Evolutionary conservation across 2,329 filamentous ascomycete species (phyloP).

Genomic region (Phoma sp.): DNA sequence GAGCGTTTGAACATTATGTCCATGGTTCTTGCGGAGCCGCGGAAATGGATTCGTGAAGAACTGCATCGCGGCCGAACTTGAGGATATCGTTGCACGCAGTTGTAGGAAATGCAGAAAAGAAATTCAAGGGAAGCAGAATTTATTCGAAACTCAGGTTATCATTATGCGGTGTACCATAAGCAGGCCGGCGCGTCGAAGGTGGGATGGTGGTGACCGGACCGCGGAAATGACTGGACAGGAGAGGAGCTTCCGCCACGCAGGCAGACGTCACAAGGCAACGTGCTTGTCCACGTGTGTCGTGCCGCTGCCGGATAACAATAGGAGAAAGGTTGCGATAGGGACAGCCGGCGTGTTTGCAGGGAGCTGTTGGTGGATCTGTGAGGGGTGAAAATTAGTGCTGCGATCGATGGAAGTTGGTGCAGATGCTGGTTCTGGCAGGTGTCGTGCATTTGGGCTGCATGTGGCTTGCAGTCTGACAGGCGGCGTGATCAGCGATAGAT

Average conservation of each 20-base stretch:
- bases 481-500: neutral
- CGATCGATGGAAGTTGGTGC: conserved; percentile 11
- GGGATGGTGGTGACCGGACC: conserved; percentile 10
- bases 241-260: conserved; percentile 19
- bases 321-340: conserved; percentile 12
- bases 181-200: conserved; percentile 9
- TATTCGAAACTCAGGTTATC: conserved; percentile 1
- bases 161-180: conserved; percentile 17
- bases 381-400: conserved; percentile 22
- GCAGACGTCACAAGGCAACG: conserved; percentile 19
- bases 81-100: neutral
- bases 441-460: conserved; percentile 8
- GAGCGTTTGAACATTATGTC: conserved; percentile 65
- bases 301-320: conserved; percentile 4
- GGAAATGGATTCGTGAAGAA: conserved; percentile 31
- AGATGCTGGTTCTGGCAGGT: conserved; percentile 18
- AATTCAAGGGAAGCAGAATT: neutral
- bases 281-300: conserved; percentile 10
- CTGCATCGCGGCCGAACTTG: conserved; percentile 25
- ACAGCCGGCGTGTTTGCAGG: neutral
- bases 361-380: conserved; percentile 18
- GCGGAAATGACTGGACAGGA: conserved; percentile 15
- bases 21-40: conserved; percentile 38
- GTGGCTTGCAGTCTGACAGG: conserved; percentile 11
- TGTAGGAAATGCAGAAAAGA: neutral